phyloP scores from a whole-genome alignment of 495 filamentous ascomycete species.

The Poronia punctata region DNA sequence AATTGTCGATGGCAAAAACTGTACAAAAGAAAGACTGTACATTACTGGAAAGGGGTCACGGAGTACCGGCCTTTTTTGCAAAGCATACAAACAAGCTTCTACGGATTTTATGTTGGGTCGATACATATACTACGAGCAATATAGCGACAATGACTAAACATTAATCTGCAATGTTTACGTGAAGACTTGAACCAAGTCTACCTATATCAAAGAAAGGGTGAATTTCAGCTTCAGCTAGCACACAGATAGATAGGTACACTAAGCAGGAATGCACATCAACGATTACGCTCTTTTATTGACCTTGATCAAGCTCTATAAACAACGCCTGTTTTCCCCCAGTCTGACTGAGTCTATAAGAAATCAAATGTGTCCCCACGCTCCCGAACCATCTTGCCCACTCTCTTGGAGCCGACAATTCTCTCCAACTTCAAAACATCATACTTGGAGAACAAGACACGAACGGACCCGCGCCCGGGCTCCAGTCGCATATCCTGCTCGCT shows the following conservation, averaged over 20 bases:
- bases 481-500: conserved; percentile 48
- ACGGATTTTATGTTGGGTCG: background rate
- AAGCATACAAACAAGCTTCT: background rate
- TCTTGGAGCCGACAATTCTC: conserved; percentile 72
- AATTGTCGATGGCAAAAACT: background rate
- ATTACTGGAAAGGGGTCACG: conserved; percentile 2
- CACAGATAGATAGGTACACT: too few relatives aligned
- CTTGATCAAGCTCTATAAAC: too few relatives aligned
- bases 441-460: conserved; percentile 72
- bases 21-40: conserved; percentile 9
- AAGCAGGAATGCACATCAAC: too few relatives aligned
- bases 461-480: conserved; percentile 46
- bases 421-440: conserved; percentile 87
- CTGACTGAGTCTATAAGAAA: conserved; percentile 52
- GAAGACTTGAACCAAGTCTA: too few relatives aligned
- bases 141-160: background rate
- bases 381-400: conserved; percentile 69
- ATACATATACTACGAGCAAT: background rate
- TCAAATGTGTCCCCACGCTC: conserved; percentile 87
- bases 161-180: too few relatives aligned
- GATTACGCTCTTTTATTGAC: too few relatives aligned
- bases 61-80: background rate
- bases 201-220: too few relatives aligned
- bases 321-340: too few relatives aligned
- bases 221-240: too few relatives aligned